A percentile compares a stretch with the other conserved stretches of the same genome.
Conservation (phyloP, 108 stramenopile genomes). For the Cyclotella sp. region DNA sequence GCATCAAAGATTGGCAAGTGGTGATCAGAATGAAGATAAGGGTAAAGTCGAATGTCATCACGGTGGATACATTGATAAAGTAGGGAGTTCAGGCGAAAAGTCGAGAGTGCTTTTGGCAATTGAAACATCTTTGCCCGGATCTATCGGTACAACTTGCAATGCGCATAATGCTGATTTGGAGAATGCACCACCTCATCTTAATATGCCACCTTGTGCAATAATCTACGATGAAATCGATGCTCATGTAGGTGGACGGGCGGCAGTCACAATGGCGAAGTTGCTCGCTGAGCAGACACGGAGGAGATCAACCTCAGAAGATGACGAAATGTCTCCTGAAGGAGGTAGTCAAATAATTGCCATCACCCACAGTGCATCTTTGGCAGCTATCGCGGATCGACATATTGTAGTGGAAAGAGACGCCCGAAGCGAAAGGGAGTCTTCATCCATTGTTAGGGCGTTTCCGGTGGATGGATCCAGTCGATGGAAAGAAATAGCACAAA, state of each 20-base stretch:
- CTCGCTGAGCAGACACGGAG: conserved; percentile 67
- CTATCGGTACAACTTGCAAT: conserved; percentile 64
- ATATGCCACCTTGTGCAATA: conserved; percentile 64
- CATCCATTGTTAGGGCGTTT: conserved; percentile 34
- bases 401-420: conserved; percentile 66
- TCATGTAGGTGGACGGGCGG: conserved; percentile 86
- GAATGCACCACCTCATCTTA: not conserved
- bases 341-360: conserved; percentile 77
- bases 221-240: conserved; percentile 90
- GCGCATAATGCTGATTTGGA: conserved; percentile 10
- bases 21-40: not conserved
- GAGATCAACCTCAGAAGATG: not conserved
- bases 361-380: conserved; percentile 84
- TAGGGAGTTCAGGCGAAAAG: conserved; percentile 83
- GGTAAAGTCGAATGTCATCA: conserved; percentile 9
- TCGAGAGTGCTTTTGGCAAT: conserved; percentile 79
- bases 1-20: conserved; percentile 40
- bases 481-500: conserved; percentile 77
- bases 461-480: conserved; percentile 59
- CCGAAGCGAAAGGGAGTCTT: conserved; percentile 8
- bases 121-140: conserved; percentile 81
- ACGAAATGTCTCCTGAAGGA: not conserved
- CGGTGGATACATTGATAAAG: conserved; percentile 68
- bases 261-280: conserved; percentile 78
- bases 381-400: conserved; percentile 77